Evolutionary conservation across 169 alveolate genomes (phyloP).

Genomic region (Plasmodium vinckei): DNA sequence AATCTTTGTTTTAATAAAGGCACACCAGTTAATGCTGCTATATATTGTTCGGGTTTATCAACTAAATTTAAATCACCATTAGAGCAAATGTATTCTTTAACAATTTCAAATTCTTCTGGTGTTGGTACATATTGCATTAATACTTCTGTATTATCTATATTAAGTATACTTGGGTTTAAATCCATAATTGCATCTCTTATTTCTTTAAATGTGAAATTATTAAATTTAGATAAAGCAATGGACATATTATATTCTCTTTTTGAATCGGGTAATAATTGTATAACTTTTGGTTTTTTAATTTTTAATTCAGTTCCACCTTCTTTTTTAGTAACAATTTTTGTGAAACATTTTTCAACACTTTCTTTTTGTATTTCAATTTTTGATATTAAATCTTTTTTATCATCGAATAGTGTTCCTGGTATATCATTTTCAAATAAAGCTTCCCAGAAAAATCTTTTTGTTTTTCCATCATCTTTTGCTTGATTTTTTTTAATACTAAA

Average conservation of each 20-base stretch:
- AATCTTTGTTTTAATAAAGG: conserved; percentile 90
- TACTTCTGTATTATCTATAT: conserved; percentile 91
- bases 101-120: conserved; percentile 88
- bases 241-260: conserved; percentile 93
- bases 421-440: conserved; percentile 90
- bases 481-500: conserved; percentile 48
- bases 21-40: conserved; percentile 91
- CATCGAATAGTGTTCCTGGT: conserved; percentile 90
- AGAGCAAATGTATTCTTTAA: conserved; percentile 88
- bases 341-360: conserved; percentile 84
- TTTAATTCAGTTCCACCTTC: conserved; percentile 22
- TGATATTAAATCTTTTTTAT: conserved; percentile 84
- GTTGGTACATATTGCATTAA: conserved; percentile 89
- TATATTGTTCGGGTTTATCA: conserved; percentile 93
- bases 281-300: conserved; percentile 76
- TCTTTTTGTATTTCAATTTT: conserved; percentile 85
- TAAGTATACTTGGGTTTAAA: conserved; percentile 87
- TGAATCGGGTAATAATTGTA: conserved; percentile 92
- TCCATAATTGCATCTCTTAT: conserved; percentile 91
- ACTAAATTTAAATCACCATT: conserved; percentile 91
- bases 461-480: conserved; percentile 86
- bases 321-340: conserved; percentile 79
- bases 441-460: conserved; percentile 92
- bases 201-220: conserved; percentile 91
- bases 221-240: conserved; percentile 91